Evolutionary conservation across 148 eudicot species (phyloP).

Genomic region (Diospyros kaki): DNA sequence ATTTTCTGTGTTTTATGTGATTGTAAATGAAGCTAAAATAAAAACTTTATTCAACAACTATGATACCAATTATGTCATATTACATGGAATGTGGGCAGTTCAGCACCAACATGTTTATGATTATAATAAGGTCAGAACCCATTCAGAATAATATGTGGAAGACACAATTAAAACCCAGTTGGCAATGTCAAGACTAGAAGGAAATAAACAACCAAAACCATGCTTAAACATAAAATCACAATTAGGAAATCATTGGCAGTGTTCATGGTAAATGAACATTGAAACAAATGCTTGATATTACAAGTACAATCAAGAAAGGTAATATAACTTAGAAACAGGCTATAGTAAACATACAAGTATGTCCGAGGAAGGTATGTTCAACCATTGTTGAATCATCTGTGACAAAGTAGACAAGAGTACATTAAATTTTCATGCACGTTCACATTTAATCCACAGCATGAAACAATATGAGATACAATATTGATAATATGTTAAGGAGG

Average conservation of each 20-base stretch:
- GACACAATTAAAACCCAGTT: background rate
- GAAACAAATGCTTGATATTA: conserved; percentile 1
- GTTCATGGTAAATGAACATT: background rate
- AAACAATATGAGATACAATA: no score
- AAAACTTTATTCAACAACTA: no score
- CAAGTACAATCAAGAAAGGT: conserved; percentile 3
- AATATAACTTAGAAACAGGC: background rate
- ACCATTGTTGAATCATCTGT: conserved; percentile 98
- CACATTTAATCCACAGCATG: background rate
- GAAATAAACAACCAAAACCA: conserved; percentile 1
- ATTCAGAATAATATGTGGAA: no score
- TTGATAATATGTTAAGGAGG: no score
- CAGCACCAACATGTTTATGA: no score
- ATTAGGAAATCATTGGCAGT: background rate
- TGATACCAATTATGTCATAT: no score
- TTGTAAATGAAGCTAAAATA: no score
- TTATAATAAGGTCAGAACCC: no score
- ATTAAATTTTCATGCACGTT: conserved; percentile 4
- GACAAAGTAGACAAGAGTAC: conserved; percentile 11
- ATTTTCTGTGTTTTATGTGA: no score
- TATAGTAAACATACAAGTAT: conserved; percentile 58
- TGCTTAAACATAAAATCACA: background rate
- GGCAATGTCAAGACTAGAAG: background rate
- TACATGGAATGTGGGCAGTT: no score
- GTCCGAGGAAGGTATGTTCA: conserved; percentile 75